Conservation (phyloP, 345 rosid genomes). For the Gossypium longicalyx region DNA sequence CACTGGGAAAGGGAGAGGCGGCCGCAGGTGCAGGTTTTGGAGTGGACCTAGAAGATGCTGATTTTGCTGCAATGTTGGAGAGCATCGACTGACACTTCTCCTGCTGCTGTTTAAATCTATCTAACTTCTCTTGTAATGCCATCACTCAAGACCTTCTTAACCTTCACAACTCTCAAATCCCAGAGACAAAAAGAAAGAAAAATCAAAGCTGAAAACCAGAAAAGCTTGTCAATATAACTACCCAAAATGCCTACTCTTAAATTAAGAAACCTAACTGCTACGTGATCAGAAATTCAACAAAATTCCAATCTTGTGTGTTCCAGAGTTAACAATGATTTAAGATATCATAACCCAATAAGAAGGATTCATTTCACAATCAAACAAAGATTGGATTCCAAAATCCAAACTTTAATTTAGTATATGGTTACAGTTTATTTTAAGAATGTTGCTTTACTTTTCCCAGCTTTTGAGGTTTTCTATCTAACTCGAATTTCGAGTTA, state of each 20-base stretch:
- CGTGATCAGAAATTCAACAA: not conserved
- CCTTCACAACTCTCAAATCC: not conserved
- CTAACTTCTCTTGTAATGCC: slow-evolving; percentile 58
- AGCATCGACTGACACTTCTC: slow-evolving; percentile 65
- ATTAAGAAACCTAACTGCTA: not conserved
- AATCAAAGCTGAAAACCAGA: not conserved
- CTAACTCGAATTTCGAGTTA: not conserved
- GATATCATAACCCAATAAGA: not conserved
- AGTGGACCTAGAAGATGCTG: slow-evolving; percentile 34
- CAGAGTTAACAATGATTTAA: not conserved
- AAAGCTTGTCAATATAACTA: not conserved
- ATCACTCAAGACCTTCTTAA: slow-evolving; percentile 27
- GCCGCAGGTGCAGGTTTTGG: slow-evolving; percentile 24
- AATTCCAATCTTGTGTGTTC: not conserved
- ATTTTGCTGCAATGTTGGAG: slow-evolving; percentile 50
- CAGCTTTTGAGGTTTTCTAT: not conserved
- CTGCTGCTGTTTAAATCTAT: slow-evolving; percentile 73
- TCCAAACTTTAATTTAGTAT: not conserved
- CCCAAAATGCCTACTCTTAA: not conserved
- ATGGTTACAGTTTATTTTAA: not conserved
- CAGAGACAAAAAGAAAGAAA: not conserved
- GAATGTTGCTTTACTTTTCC: not conserved
- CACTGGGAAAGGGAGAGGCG: slow-evolving; percentile 28
- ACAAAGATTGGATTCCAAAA: not conserved
- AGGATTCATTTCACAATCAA: not conserved